Evolutionary conservation across 2,329 filamentous ascomycete genomes (phyloP), one percentile per base, ranked within the genome.

Genomic region (Furcasterigmium furcatum): DNA sequence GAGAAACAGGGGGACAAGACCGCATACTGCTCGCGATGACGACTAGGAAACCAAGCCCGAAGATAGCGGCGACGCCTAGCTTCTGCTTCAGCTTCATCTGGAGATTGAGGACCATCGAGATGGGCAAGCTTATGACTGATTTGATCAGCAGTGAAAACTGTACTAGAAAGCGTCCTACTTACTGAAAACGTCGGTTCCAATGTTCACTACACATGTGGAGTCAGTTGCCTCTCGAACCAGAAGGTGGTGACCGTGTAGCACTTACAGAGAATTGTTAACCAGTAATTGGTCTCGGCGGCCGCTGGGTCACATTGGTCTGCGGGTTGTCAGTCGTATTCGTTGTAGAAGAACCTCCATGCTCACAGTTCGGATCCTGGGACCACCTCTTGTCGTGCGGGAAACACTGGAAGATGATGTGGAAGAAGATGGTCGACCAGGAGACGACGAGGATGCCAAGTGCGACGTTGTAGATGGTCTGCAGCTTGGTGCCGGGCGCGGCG

Each of bases 381-480:
- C 58, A 61, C 43, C 58, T 42, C 44, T 60, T 61, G 19, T 60
- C 50, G 16, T 61, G 57, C 0, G 65, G 65, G 32, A 55, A 68
- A 43, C 65, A 68, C 41, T 67, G 62, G 44, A 68, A 68, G 12
- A 68, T 52, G 36, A 67, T 67, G 47, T 68, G 51, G 44, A 68
- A 66, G 46, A 67, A 64, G 21, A 68, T 66, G 12, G 58, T 45
- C 1, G 58, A 48, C 53, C 58, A 70, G 0, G 59, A 61, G 1
- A 54, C 51, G 0, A 43, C 53, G 24, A 70, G 42, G 4, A 63
- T 49, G 2, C 55, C 61, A 1, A 70, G 55, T 0, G 63, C 53
- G 21, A 63, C 40, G 27, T 67, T 69, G 55, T 70, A 70, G 1
- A 70, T 50, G 5, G 54, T 54, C 42, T 68, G 61, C 1, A 69